phyloP scores from a whole-genome alignment of 2,329 filamentous ascomycete species.

The Calonectria hongkongensis region DNA sequence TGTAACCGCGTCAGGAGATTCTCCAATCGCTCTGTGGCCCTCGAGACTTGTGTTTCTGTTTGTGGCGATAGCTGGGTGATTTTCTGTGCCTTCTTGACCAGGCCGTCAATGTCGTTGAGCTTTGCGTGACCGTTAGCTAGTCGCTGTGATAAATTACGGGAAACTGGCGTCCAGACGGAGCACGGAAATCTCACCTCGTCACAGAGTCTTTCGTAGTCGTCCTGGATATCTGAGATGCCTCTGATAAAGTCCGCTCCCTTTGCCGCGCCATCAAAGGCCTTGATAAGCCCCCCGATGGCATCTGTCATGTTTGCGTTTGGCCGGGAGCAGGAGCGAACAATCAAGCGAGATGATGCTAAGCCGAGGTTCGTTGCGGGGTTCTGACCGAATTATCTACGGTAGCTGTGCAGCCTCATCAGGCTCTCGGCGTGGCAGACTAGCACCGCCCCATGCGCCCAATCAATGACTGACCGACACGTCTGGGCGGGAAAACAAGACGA shows the following conservation, averaged over 20 bases:
- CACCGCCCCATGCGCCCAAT: background rate
- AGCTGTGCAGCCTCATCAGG: background rate
- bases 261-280: background rate
- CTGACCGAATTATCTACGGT: background rate
- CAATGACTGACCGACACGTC: background rate
- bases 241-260: slow-evolving; percentile 3
- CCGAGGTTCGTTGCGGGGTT: background rate
- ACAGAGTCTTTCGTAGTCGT: slow-evolving; percentile 15
- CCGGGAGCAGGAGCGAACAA: background rate
- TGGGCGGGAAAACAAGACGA: background rate
- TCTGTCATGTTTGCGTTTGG: background rate
- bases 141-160: too few relatives aligned
- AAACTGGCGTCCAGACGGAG: too few relatives aligned
- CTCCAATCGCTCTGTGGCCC: background rate
- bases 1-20: background rate
- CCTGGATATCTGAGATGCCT: background rate
- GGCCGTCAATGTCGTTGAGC: background rate
- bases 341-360: background rate
- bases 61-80: background rate
- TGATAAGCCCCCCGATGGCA: background rate
- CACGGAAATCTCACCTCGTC: background rate
- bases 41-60: background rate
- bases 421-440: background rate
- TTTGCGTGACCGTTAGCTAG: background rate
- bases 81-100: background rate